Conservation (phyloP, 306 rosid genomes). For the Arachis stenosperma region DNA sequence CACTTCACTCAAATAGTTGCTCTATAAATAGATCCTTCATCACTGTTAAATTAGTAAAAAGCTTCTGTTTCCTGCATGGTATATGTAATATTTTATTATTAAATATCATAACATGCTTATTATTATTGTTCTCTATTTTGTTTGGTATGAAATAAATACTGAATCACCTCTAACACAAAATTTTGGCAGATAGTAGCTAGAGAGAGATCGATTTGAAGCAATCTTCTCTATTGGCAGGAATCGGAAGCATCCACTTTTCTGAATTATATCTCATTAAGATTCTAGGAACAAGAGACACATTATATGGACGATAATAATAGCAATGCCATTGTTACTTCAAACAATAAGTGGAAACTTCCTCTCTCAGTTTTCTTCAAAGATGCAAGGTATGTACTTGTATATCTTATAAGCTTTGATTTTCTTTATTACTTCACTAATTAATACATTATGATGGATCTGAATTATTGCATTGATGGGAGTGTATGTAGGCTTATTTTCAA, state of each 20-base stretch:
- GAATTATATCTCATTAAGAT: slow-evolving; percentile 9
- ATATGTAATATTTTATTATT: no score
- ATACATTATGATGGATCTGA: no score
- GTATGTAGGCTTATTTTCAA: slow-evolving; percentile 74
- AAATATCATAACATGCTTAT: not conserved
- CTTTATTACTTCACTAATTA: no score
- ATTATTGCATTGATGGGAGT: slow-evolving; percentile 26
- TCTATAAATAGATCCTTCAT: not conserved
- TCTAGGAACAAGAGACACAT: slow-evolving; percentile 5
- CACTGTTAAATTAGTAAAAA: not conserved
- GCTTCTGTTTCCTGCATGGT: slow-evolving; percentile 10
- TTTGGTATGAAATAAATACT: not conserved
- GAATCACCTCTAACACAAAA: slow-evolving; percentile 5
- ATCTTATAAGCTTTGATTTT: no score
- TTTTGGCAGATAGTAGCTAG: slow-evolving; percentile 36
- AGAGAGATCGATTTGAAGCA: not conserved
- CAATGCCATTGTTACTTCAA: not conserved
- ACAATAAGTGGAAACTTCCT: slow-evolving; percentile 56
- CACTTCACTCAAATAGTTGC: no score
- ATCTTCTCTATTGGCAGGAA: no score
- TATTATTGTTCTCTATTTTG: slow-evolving; percentile 2
- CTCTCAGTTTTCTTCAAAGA: slow-evolving; percentile 86
- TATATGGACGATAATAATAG: slow-evolving; percentile 57
- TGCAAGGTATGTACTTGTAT: slow-evolving; percentile 61
- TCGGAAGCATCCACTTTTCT: slow-evolving; percentile 12